These are phyloP conservation scores for Daldinia decipiens DNA, from an alignment of 495 filamentous ascomycete genomes.

Conservation along the genomic window DNA sequence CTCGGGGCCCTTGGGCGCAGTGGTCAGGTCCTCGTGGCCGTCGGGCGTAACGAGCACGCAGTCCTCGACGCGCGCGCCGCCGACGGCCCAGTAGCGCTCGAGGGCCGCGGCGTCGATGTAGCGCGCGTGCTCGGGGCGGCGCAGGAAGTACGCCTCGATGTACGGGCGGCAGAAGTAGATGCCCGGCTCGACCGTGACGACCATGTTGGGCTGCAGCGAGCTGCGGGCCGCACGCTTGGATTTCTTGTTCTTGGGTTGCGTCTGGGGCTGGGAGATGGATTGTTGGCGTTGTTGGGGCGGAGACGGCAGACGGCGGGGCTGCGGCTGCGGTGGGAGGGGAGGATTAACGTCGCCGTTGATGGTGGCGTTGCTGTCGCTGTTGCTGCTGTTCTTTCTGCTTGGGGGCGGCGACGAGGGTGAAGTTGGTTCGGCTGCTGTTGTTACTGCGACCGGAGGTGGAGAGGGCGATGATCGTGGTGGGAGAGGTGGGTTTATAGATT, in stretches of 20 bases:
- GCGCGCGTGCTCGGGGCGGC: constrained; percentile 65
- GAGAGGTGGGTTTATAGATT: constrained; percentile 4
- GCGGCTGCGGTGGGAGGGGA: background rate
- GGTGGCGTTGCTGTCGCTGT: constrained; percentile 4
- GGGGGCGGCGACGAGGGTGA: background rate
- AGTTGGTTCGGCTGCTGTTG: background rate
- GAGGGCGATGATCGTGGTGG: constrained; percentile 23
- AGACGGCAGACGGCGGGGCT: background rate
- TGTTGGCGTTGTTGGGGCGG: background rate
- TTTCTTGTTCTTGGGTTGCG: constrained; percentile 7
- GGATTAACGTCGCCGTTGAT: constrained; percentile 8
- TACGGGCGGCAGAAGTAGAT: constrained; percentile 77
- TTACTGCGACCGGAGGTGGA: background rate
- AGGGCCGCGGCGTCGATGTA: constrained; percentile 81
- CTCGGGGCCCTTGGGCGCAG: constrained; percentile 79
- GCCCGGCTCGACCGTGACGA: constrained; percentile 89
- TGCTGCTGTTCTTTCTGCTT: constrained; percentile 28
- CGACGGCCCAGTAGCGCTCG: constrained; percentile 76
- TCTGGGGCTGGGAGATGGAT: constrained; percentile 5
- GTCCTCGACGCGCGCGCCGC: constrained; percentile 93
- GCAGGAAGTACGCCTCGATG: constrained; percentile 70
- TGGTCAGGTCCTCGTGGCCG: constrained; percentile 85
- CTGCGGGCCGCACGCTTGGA: constrained; percentile 15
- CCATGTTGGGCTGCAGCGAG: constrained; percentile 72
- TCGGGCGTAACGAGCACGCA: constrained; percentile 82